These are phyloP conservation scores for Ambrosiella beaveri DNA, from an alignment of 2,329 filamentous ascomycete genomes.

Conservation along the genomic window DNA sequence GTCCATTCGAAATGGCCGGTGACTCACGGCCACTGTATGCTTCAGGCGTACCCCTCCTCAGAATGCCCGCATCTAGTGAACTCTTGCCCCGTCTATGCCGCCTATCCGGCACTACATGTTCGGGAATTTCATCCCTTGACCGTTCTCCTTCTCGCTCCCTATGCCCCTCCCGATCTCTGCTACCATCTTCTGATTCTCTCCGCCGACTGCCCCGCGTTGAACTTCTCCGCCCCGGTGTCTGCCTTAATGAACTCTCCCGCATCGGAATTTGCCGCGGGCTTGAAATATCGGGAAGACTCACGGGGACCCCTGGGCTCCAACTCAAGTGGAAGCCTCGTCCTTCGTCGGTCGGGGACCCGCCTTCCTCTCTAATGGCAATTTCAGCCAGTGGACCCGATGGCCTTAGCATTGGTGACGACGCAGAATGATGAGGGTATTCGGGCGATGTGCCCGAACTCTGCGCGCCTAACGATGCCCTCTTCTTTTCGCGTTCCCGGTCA, in stretches of 20 bases:
- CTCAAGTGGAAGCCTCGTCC: constrained; percentile 15
- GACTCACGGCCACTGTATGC: background rate
- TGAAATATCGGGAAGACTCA: constrained; percentile 18
- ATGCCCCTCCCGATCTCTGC: constrained; percentile 16
- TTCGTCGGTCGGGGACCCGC: constrained; percentile 19
- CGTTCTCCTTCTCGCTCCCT: no score
- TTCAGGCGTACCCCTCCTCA: constrained; percentile 1
- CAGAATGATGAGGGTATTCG: constrained; percentile 21
- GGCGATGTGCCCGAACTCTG: constrained; percentile 18
- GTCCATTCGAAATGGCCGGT: background rate
- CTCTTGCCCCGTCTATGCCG: constrained; percentile 9
- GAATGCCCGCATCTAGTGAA: constrained; percentile 6
- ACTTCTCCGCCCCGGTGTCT: constrained; percentile 26
- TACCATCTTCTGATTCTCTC: background rate
- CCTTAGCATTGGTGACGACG: constrained; percentile 18
- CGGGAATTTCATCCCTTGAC: constrained; percentile 21
- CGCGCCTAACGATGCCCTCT: constrained; percentile 29
- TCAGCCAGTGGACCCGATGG: constrained; percentile 24
- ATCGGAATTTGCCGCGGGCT: constrained; percentile 42
- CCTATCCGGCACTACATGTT: constrained; percentile 21
- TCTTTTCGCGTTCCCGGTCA: constrained; percentile 40
- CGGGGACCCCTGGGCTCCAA: constrained; percentile 20
- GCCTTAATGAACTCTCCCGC: constrained; percentile 51
- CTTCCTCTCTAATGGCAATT: constrained; percentile 39
- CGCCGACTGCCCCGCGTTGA: constrained; percentile 33